phyloP scores from a whole-genome alignment of 2,329 filamentous ascomycete species.

The Ceratocystis harringtonii region DNA sequence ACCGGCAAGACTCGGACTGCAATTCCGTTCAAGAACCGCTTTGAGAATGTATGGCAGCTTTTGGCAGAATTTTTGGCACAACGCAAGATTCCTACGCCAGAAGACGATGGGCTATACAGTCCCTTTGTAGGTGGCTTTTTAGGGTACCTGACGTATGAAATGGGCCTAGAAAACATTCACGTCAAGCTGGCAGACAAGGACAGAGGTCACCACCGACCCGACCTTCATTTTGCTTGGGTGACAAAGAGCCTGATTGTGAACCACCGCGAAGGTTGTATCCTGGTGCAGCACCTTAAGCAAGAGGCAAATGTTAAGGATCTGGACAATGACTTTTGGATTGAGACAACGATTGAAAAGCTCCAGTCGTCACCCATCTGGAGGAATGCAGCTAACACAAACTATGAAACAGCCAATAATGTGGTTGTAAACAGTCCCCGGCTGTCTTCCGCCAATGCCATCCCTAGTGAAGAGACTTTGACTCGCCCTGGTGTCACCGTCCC shows the following conservation, averaged over 20 bases:
- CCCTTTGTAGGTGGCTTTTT: slow-evolving; percentile 72
- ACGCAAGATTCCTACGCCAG: slow-evolving; percentile 20
- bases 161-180: slow-evolving; percentile 50
- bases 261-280: slow-evolving; percentile 44
- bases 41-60: slow-evolving; percentile 34
- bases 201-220: slow-evolving; percentile 37
- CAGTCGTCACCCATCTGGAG: slow-evolving; percentile 22
- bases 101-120: slow-evolving; percentile 17
- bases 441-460: background rate
- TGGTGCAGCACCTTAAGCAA: slow-evolving; percentile 50
- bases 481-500: slow-evolving; percentile 26
- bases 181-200: slow-evolving; percentile 26
- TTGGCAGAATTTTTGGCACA: slow-evolving; percentile 32
- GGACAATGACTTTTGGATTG: slow-evolving; percentile 11
- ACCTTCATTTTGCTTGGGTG: slow-evolving; percentile 63
- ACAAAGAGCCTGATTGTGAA: slow-evolving; percentile 66
- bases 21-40: slow-evolving; percentile 21
- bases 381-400: background rate
- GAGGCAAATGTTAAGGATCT: slow-evolving; percentile 20
- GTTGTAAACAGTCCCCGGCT: background rate
- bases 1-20: slow-evolving; percentile 18
- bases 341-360: background rate
- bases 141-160: slow-evolving; percentile 74
- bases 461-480: background rate
- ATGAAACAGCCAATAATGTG: background rate